These are phyloP conservation scores for Emiliania huxleyi DNA, from an alignment of 78 protist species.

Conservation along the genomic window DNA sequence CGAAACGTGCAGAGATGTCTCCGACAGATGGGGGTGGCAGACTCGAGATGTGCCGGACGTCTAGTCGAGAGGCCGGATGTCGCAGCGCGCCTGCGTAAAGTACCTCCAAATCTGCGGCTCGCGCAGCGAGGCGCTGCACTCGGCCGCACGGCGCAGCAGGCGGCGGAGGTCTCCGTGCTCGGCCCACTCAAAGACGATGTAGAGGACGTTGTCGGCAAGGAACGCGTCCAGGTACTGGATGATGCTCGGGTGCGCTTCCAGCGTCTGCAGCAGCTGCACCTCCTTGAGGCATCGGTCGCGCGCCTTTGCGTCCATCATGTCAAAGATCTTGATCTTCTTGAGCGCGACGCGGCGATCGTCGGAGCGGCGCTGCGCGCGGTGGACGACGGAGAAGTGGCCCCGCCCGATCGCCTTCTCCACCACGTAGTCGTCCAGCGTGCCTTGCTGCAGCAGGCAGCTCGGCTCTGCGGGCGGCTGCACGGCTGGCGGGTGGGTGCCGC, in stretches of 20 bases:
- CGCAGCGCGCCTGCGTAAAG: background rate
- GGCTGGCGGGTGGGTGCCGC: too few relatives aligned
- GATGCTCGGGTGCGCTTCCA: conserved; percentile 27
- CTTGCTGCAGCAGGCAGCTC: background rate
- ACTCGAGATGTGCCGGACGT: too few relatives aligned
- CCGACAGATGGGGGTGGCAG: too few relatives aligned
- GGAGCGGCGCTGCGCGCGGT: background rate
- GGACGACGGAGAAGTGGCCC: conserved; percentile 1
- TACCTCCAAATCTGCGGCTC: conserved; percentile 17
- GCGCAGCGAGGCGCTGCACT: background rate
- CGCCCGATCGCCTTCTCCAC: conserved; percentile 18
- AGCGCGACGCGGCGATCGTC: conserved; percentile 25
- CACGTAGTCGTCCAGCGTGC: background rate
- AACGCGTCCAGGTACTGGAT: conserved; percentile 51
- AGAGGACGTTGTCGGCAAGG: conserved; percentile 38
- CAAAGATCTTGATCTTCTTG: conserved; percentile 30
- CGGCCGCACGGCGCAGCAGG: conserved; percentile 19
- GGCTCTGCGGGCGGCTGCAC: too few relatives aligned
- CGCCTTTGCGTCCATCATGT: conserved; percentile 33
- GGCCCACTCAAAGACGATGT: conserved; percentile 57
- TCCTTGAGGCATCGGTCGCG: conserved; percentile 31
- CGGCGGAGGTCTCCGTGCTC: conserved; percentile 49
- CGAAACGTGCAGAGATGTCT: too few relatives aligned
- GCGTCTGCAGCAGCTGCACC: conserved; percentile 20
- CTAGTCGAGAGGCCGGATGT: too few relatives aligned